These are phyloP conservation scores for Tolypocladium ophioglossoides DNA, from an alignment of 2,329 filamentous ascomycete species.

Conservation along the genomic window DNA sequence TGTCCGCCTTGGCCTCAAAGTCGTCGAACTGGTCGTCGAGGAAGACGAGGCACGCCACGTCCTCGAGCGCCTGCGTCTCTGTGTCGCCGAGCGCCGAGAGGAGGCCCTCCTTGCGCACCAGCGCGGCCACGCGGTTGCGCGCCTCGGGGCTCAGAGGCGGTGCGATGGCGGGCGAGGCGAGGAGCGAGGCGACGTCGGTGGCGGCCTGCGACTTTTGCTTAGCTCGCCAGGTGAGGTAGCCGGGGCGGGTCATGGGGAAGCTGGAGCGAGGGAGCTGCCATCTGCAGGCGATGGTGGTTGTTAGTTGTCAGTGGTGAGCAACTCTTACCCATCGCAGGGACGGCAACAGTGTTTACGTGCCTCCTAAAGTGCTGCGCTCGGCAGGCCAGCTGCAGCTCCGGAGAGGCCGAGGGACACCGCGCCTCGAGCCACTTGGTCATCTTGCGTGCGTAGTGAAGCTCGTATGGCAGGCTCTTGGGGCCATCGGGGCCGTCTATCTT, in stretches of 20 bases:
- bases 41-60: slow-evolving; percentile 80
- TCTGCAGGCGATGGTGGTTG: slow-evolving; percentile 15
- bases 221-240: slow-evolving; percentile 73
- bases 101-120: slow-evolving; percentile 72
- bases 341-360: slow-evolving; percentile 14
- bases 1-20: slow-evolving; percentile 56
- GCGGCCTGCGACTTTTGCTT: slow-evolving; percentile 59
- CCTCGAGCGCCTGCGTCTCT: slow-evolving; percentile 69
- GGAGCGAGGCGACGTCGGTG: slow-evolving; percentile 42
- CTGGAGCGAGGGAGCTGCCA: slow-evolving; percentile 71
- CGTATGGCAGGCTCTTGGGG: slow-evolving; percentile 49
- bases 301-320: not conserved
- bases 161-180: slow-evolving; percentile 23
- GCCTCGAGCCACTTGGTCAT: slow-evolving; percentile 64
- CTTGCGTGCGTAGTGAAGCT: slow-evolving; percentile 71
- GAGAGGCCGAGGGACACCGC: slow-evolving; percentile 51
- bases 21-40: slow-evolving; percentile 77
- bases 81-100: slow-evolving; percentile 21
- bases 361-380: slow-evolving; percentile 77
- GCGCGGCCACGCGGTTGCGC: slow-evolving; percentile 50
- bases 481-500: slow-evolving; percentile 29
- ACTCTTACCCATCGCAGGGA: not conserved
- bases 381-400: slow-evolving; percentile 61
- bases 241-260: slow-evolving; percentile 64
- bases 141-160: slow-evolving; percentile 35